Conservation (phyloP, 2,329 filamentous ascomycete genomes). For the Annulohypoxylon truncatum region DNA sequence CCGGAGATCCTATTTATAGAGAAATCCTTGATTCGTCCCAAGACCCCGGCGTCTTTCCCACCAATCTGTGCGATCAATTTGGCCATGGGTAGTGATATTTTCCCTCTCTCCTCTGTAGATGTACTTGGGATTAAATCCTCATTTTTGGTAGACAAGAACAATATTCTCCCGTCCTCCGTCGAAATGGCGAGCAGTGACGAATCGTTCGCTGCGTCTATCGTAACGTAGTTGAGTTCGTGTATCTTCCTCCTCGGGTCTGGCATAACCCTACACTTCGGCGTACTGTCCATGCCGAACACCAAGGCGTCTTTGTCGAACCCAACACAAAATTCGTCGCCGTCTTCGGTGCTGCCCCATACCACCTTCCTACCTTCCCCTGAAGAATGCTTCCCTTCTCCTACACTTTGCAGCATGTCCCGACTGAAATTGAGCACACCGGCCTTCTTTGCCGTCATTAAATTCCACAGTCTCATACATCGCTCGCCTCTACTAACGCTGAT, state of each 20-base stretch:
- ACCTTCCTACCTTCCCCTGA: conserved; percentile 87
- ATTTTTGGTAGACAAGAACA: conserved; percentile 80
- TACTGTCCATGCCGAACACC: conserved; percentile 89
- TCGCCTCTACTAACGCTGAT: conserved; percentile 91
- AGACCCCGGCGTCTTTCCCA: conserved; percentile 74
- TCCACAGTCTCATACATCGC: conserved; percentile 93
- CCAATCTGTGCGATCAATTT: conserved; percentile 81
- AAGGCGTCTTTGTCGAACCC: conserved; percentile 87
- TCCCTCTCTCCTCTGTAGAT: conserved; percentile 56
- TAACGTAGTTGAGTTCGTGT: conserved; percentile 82
- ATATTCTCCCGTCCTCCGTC: conserved; percentile 88
- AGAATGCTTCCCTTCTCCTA: conserved; percentile 80
- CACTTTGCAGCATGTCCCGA: conserved; percentile 75
- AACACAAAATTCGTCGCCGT: conserved; percentile 85
- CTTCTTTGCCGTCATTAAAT: conserved; percentile 95
- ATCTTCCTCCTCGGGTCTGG: conserved; percentile 79
- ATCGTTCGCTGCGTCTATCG: conserved; percentile 61
- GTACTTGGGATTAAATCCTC: conserved; percentile 57
- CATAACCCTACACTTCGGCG: conserved; percentile 79
- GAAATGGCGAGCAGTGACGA: conserved; percentile 76
- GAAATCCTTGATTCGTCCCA: conserved; percentile 89
- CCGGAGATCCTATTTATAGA: conserved; percentile 65
- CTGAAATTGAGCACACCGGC: conserved; percentile 91
- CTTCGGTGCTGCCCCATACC: conserved; percentile 78
- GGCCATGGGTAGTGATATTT: conserved; percentile 63